Percentiles rank a stretch among this genome's conserved stretches.
Evolutionary conservation across 2,329 filamentous ascomycete species (phyloP).

Genomic region (Plectosphaerella cucumerina): DNA sequence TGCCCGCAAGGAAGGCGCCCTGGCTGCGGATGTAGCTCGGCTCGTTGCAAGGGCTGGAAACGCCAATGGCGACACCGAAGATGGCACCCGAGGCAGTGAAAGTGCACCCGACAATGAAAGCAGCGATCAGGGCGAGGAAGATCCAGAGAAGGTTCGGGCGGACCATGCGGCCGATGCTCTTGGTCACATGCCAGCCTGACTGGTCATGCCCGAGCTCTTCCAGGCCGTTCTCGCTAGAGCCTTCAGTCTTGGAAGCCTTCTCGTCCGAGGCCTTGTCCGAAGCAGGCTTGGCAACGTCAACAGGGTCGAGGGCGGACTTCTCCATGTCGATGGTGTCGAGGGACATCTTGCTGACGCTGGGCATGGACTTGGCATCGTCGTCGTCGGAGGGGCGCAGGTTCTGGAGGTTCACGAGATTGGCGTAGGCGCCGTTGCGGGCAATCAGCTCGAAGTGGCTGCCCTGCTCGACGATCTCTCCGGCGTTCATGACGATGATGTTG

Average conservation of each 20-base stretch:
- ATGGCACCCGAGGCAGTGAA: conserved; percentile 55
- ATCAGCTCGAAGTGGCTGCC: conserved; percentile 61
- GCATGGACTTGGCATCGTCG: conserved; percentile 6
- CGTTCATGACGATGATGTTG: conserved; percentile 61
- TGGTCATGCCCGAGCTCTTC: conserved; percentile 9
- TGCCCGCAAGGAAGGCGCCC: conserved; percentile 50
- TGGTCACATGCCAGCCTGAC: conserved; percentile 14
- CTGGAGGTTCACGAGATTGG: conserved; percentile 18
- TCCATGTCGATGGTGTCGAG: conserved; percentile 10
- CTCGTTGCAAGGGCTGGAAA: conserved; percentile 46
- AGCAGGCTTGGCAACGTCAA: conserved; percentile 3
- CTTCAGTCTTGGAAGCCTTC: neutral
- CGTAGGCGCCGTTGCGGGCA: conserved; percentile 30
- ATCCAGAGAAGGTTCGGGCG: conserved; percentile 33
- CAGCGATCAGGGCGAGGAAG: conserved; percentile 42
- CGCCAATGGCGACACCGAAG: conserved; percentile 57
- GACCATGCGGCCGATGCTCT: conserved; percentile 12
- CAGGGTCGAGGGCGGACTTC: neutral
- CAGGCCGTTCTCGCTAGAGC: conserved; percentile 2
- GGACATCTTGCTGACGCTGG: conserved; percentile 11
- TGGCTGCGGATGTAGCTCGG: conserved; percentile 38
- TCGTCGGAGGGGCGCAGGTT: conserved; percentile 12
- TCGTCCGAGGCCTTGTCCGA: neutral
- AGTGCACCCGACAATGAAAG: conserved; percentile 50
- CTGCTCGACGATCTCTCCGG: conserved; percentile 57